A percentile compares a stretch with the other conserved stretches of the same genome.
phyloP scores from a whole-genome alignment of 768 basidiomycete genomes.

The Tremella mesenterica region DNA sequence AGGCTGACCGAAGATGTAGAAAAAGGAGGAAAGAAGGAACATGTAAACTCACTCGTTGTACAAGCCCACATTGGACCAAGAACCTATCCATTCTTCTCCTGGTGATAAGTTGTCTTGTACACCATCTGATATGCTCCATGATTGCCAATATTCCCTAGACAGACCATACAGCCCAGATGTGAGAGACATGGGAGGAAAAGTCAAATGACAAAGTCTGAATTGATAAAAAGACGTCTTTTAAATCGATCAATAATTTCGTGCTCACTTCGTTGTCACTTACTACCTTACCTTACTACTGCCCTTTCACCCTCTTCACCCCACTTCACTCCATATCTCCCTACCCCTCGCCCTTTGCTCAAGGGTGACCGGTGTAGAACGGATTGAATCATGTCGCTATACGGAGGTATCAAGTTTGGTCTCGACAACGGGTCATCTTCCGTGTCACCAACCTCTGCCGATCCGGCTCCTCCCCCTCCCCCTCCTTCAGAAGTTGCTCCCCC shows the following conservation, averaged over 20 bases:
- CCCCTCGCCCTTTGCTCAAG: too few species aligned
- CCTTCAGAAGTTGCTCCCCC: background rate
- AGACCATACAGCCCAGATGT: constrained; percentile 13
- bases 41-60: constrained; percentile 74
- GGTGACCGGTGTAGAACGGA: background rate
- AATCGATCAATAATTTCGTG: too few species aligned
- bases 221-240: too few species aligned
- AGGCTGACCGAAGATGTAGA: background rate
- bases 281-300: too few species aligned
- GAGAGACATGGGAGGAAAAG: constrained; percentile 3
- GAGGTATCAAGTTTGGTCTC: constrained; percentile 36
- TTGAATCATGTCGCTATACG: constrained; percentile 37
- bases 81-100: constrained; percentile 66
- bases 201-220: too few species aligned
- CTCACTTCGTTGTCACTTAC: too few species aligned
- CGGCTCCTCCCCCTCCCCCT: background rate
- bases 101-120: constrained; percentile 5
- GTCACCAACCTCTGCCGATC: too few species aligned
- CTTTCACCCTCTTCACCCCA: too few species aligned
- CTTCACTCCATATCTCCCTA: too few species aligned
- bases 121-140: background rate
- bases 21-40: too few species aligned
- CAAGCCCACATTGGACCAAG: constrained; percentile 73
- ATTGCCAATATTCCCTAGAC: constrained; percentile 9
- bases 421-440: background rate